Percentiles rank a stretch among this genome's conserved stretches.
Evolutionary conservation across 345 rosid species (phyloP).

Genomic region (Sapria himalayana): DNA sequence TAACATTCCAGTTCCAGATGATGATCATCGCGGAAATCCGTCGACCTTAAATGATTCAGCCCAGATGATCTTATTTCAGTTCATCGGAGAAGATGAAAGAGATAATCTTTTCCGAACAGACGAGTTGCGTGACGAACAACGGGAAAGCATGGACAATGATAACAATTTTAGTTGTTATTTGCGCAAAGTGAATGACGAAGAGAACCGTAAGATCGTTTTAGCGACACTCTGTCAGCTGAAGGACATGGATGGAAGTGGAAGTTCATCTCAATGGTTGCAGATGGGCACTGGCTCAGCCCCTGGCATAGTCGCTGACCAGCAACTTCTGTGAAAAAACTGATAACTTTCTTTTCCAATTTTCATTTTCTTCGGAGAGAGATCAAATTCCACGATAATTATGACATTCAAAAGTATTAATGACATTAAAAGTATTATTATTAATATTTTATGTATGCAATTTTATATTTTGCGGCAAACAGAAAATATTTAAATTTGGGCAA

Average conservation of each 20-base stretch:
- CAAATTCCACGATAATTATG: too few relatives aligned
- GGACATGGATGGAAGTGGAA: slow-evolving; percentile 21
- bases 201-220: slow-evolving; percentile 38
- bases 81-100: slow-evolving; percentile 17
- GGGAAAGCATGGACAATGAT: slow-evolving; percentile 5
- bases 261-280: slow-evolving; percentile 61
- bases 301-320: slow-evolving; percentile 16
- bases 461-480: too few relatives aligned
- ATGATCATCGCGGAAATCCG: slow-evolving; percentile 6
- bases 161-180: slow-evolving; percentile 6
- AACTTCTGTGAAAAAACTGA: slow-evolving; percentile 5
- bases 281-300: slow-evolving; percentile 51
- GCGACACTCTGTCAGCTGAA: slow-evolving; percentile 46
- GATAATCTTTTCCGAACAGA: slow-evolving; percentile 4
- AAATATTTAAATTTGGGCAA: too few relatives aligned
- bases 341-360: too few relatives aligned
- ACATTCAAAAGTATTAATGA: too few relatives aligned
- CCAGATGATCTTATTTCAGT: slow-evolving; percentile 21
- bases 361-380: too few relatives aligned
- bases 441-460: too few relatives aligned
- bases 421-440: too few relatives aligned
- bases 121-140: slow-evolving; percentile 2
- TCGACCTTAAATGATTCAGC: slow-evolving; percentile 16
- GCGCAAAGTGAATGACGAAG: slow-evolving; percentile 32
- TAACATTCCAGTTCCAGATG: slow-evolving; percentile 36